Conservation (phyloP, 2,329 filamentous ascomycete genomes). For the Pseudonectria foliicola region DNA sequence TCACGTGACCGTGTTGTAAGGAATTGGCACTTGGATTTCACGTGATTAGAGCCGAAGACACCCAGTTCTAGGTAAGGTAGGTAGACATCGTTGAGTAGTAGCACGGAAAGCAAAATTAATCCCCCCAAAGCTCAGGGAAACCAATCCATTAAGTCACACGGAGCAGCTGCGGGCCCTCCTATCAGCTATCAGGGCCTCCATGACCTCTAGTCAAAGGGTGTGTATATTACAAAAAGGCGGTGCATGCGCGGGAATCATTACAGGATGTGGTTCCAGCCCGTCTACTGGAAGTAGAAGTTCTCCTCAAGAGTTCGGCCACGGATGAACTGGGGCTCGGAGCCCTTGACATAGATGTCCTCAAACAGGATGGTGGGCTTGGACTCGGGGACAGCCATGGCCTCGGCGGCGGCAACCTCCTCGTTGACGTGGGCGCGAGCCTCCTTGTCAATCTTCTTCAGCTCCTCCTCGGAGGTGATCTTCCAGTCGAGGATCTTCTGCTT, state of each 20-base stretch:
- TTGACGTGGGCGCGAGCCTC: conserved; percentile 79
- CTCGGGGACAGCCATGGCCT: conserved; percentile 79
- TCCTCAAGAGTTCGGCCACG: conserved; percentile 57
- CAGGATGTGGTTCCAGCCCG: conserved; percentile 10
- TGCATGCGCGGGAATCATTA: conserved; percentile 27
- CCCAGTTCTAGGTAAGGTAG: too few relatives aligned
- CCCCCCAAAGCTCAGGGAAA: conserved; percentile 1
- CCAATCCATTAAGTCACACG: conserved; percentile 19
- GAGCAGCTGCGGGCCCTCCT: conserved; percentile 13
- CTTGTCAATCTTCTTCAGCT: conserved; percentile 95
- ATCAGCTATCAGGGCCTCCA: conserved; percentile 17
- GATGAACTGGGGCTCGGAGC: conserved; percentile 61
- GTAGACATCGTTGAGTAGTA: too few relatives aligned
- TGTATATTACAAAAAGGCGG: conserved; percentile 26
- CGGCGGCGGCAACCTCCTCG: conserved; percentile 81
- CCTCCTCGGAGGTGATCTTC: conserved; percentile 83
- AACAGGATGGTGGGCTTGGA: conserved; percentile 75
- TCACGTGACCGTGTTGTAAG: too few relatives aligned
- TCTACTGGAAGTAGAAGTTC: conserved; percentile 75
- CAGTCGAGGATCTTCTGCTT: conserved; percentile 98
- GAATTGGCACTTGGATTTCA: too few relatives aligned
- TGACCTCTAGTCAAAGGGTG: conserved; percentile 20
- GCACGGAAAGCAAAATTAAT: neutral
- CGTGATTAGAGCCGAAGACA: too few relatives aligned
- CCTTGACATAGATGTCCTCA: conserved; percentile 71